Base-by-base conservation (phyloP, 306 rosid genomes). In the Canavalia ensiformis region DNA sequence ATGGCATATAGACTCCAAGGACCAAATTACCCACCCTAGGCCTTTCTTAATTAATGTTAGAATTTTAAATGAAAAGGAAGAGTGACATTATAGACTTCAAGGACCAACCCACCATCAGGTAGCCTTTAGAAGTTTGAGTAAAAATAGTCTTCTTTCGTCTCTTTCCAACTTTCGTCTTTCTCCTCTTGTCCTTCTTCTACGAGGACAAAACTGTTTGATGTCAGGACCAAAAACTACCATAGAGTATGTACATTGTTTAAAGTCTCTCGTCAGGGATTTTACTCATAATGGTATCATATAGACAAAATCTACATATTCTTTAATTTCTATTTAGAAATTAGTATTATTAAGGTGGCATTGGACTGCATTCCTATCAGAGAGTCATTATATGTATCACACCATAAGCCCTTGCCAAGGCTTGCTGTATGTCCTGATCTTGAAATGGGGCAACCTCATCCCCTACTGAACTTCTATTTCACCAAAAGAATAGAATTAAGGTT, bases 91-190 rank as follows among this genome's bases (percentile, higher is more conserved):
- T 74, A 87, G 82, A 73, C 81, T 84, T 83, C 83, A 77, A 84
- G 81, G 89, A 77, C 86, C 87, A 84, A 81, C 87, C 86, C 87
- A 81, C 87, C 90, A 81, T 79, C 68, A 77, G 76, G 86, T 81
- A 81, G 76, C 84, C 76, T 71, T 68, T 84, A 81, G 90, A 67
- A 71, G 81, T 87, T 76, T 31, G 82, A 42, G 87, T 60, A 80
- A 80, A 66, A 76, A 41, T 81, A 71, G 81, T 29, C 83, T 72
- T 52, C 81, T 58, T 83, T 72, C 73, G 76, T 84, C 86, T 87
- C 82, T 80, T 80, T 82, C 90, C 85, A 30, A 59, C 72, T 87
- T 76, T 87, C 62, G 10, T 58, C 84, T 83, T 80, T 84, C 90
- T 76, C 73, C 86, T 87, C 81, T 80, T 84, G 82, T 56, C 42